phyloP scores from a whole-genome alignment of 345 rosid species.

The Citrus hindsii region DNA sequence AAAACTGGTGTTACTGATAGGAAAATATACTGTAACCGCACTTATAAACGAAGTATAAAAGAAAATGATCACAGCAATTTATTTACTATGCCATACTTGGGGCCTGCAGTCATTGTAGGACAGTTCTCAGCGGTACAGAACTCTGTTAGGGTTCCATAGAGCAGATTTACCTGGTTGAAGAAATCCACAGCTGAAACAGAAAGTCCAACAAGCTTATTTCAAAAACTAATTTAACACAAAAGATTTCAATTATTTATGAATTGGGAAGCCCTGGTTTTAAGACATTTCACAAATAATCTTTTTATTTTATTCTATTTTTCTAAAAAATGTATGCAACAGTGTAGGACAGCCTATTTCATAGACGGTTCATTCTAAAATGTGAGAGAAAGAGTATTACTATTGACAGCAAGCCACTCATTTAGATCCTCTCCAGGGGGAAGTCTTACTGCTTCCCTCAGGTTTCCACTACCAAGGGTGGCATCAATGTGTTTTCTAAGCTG shows the following conservation, averaged over 20 bases:
- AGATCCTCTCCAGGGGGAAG: slow-evolving; percentile 99
- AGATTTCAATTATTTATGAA: neutral
- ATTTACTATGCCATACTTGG: slow-evolving; percentile 65
- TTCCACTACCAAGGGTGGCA: slow-evolving; percentile 97
- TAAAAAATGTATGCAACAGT: neutral
- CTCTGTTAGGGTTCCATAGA: slow-evolving; percentile 96
- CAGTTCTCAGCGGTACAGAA: slow-evolving; percentile 95
- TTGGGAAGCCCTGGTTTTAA: neutral
- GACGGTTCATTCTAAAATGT: neutral
- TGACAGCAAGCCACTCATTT: slow-evolving; percentile 99
- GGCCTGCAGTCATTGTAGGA: slow-evolving; percentile 99
- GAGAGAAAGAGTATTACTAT: slow-evolving; percentile 48
- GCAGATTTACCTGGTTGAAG: slow-evolving; percentile 99
- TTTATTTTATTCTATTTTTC: no score
- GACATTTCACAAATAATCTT: neutral
- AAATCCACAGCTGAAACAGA: slow-evolving; percentile 89
- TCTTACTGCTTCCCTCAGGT: slow-evolving; percentile 96
- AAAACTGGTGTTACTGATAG: neutral
- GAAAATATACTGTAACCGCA: neutral
- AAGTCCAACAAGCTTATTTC: slow-evolving; percentile 21
- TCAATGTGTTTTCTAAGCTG: slow-evolving; percentile 97
- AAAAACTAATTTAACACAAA: slow-evolving; percentile 9
- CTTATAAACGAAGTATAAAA: neutral
- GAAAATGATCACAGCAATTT: neutral
- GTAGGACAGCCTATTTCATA: neutral